phyloP scores from a whole-genome alignment of 2,329 filamentous ascomycete genomes.

The Hypoxylon sp. region DNA sequence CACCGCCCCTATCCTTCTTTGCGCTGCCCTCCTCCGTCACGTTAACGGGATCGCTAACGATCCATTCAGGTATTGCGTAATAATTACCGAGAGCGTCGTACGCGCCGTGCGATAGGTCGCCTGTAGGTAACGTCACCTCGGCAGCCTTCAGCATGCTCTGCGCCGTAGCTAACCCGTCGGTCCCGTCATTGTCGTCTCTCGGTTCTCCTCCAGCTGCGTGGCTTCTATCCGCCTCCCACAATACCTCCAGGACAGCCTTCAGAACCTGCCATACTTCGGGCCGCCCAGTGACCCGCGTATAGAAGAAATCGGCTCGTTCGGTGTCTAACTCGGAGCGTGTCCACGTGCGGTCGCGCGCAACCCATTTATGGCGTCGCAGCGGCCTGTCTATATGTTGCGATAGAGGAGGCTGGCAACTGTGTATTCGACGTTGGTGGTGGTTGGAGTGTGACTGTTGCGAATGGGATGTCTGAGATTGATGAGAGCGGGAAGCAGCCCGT shows the following conservation, averaged over 20 bases:
- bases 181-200: slow-evolving; percentile 48
- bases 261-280: slow-evolving; percentile 85
- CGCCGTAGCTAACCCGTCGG: slow-evolving; percentile 71
- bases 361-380: slow-evolving; percentile 75
- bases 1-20: slow-evolving; percentile 41
- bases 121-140: slow-evolving; percentile 80
- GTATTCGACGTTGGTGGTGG: slow-evolving; percentile 35
- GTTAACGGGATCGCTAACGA: slow-evolving; percentile 77
- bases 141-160: slow-evolving; percentile 85
- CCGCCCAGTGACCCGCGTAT: slow-evolving; percentile 84
- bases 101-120: slow-evolving; percentile 76
- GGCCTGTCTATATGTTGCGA: slow-evolving; percentile 78
- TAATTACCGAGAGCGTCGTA: slow-evolving; percentile 79
- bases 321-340: slow-evolving; percentile 75
- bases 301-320: slow-evolving; percentile 88
- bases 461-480: slow-evolving; percentile 24
- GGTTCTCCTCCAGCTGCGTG: slow-evolving; percentile 44
- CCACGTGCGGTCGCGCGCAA: slow-evolving; percentile 74
- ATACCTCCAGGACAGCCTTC: slow-evolving; percentile 73
- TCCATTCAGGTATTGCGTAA: slow-evolving; percentile 76
- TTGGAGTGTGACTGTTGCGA: slow-evolving; percentile 37
- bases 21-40: slow-evolving; percentile 53
- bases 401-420: slow-evolving; percentile 59
- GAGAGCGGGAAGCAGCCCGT: slow-evolving; percentile 34
- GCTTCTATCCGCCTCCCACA: slow-evolving; percentile 68